A percentile compares a stretch with the other conserved stretches of the same genome.
phyloP scores from a whole-genome alignment of 2,329 filamentous ascomycete genomes.

The Aspergillus brasiliensis region DNA sequence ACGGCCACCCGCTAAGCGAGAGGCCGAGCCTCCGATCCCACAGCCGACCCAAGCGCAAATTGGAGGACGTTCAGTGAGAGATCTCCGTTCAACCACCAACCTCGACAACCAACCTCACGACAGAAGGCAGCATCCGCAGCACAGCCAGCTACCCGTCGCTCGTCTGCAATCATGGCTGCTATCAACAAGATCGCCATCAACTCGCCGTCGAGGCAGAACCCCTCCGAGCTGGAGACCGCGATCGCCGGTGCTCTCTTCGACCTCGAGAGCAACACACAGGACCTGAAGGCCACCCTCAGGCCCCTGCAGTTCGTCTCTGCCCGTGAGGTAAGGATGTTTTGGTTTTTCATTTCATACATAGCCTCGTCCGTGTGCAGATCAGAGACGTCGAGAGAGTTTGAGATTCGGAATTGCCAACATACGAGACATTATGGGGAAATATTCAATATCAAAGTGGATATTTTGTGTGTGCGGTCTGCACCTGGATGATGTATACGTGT shows the following conservation, averaged over 20 bases:
- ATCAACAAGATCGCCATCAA: conserved; percentile 98
- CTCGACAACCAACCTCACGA: conserved; percentile 28
- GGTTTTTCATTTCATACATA: conserved; percentile 1
- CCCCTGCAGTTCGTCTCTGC: conserved; percentile 99
- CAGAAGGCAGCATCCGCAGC: conserved; percentile 36
- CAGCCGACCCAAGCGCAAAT: conserved; percentile 25
- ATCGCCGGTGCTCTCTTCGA: conserved; percentile 98
- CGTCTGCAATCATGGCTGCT: conserved; percentile 66
- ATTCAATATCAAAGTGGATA: not conserved
- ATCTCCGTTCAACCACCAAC: conserved; percentile 33
- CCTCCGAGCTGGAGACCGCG: conserved; percentile 95
- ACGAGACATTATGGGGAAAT: not conserved
- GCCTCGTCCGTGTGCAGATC: conserved; percentile 4
- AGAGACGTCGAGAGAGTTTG: not conserved
- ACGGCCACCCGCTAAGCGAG: conserved; percentile 38
- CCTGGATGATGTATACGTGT: not conserved
- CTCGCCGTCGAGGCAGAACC: conserved; percentile 93
- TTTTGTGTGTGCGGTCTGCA: not conserved
- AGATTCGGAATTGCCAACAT: not conserved
- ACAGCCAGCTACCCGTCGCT: conserved; percentile 42
- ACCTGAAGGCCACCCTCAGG: conserved; percentile 93
- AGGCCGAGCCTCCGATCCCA: conserved; percentile 31
- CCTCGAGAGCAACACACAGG: conserved; percentile 98
- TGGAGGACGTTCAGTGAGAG: conserved; percentile 23
- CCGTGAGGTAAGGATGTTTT: conserved; percentile 80